These are phyloP conservation scores for Pisolithus thermaeus DNA, from an alignment of 1,284 basidiomycete genomes.

Conservation along the genomic window DNA sequence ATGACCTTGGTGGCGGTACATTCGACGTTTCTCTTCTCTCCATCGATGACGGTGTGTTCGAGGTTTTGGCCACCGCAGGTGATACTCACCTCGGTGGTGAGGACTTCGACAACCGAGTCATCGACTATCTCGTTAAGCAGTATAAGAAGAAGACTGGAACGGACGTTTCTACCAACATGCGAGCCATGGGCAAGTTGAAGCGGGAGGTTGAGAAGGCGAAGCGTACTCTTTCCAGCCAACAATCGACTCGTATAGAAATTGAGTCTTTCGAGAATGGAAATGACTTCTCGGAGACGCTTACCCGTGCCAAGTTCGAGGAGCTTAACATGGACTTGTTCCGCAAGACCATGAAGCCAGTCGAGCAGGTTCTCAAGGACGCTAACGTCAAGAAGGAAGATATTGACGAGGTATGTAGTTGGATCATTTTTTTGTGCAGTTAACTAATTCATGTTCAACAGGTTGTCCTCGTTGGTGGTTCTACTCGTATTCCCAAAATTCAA, in stretches of 20 bases:
- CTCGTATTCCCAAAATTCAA: conserved; percentile 98
- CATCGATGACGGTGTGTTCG: conserved; percentile 97
- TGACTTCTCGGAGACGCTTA: conserved; percentile 95
- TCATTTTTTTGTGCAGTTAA: background rate
- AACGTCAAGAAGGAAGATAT: conserved; percentile 97
- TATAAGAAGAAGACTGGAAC: conserved; percentile 96
- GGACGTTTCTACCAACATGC: conserved; percentile 82
- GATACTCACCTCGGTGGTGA: conserved; percentile 99
- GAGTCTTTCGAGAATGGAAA: conserved; percentile 94
- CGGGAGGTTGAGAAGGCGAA: conserved; percentile 99
- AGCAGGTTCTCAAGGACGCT: conserved; percentile 97
- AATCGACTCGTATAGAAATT: conserved; percentile 84
- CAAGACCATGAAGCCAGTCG: conserved; percentile 99
- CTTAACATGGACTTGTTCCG: conserved; percentile 98
- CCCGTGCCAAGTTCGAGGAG: conserved; percentile 98
- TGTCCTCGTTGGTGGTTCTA: conserved; percentile 94
- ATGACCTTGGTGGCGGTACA: conserved; percentile 97
- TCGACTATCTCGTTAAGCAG: conserved; percentile 86
- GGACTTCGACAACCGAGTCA: conserved; percentile 97
- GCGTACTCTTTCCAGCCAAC: conserved; percentile 90
- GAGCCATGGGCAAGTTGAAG: conserved; percentile 95
- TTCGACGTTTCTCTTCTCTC: conserved; percentile 98
- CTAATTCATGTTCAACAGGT: conserved; percentile 36
- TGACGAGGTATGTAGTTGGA: conserved; percentile 62
- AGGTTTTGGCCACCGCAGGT: conserved; percentile 95